These are phyloP conservation scores for Fusarium sp. DNA, from an alignment of 2,329 filamentous ascomycete species.

Conservation along the genomic window DNA sequence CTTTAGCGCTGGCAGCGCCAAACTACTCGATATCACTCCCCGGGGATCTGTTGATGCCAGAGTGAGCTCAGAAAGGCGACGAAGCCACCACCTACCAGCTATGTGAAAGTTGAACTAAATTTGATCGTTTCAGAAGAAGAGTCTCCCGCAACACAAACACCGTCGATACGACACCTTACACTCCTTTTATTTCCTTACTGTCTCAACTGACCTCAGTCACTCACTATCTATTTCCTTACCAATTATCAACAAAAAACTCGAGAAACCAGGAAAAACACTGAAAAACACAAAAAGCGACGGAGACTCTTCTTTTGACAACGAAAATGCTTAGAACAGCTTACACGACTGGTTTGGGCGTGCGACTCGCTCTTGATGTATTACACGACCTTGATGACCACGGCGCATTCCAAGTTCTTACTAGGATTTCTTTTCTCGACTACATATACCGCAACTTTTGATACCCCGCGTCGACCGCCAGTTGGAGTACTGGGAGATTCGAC, in stretches of 20 bases:
- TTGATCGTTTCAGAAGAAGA: constrained; percentile 40
- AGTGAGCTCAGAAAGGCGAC: constrained; percentile 50
- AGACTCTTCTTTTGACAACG: constrained; percentile 40
- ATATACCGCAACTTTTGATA: constrained; percentile 49
- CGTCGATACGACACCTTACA: constrained; percentile 28
- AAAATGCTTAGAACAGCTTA: constrained; percentile 8
- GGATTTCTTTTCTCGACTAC: constrained; percentile 48
- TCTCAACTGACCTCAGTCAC: constrained; percentile 49
- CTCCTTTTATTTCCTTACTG: constrained; percentile 42
- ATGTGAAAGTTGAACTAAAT: constrained; percentile 36
- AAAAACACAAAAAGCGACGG: constrained; percentile 34
- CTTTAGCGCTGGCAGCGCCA: constrained; percentile 82
- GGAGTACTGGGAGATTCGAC: constrained; percentile 37
- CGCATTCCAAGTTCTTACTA: constrained; percentile 41
- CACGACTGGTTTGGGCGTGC: not conserved
- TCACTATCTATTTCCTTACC: constrained; percentile 50
- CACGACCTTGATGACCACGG: constrained; percentile 44
- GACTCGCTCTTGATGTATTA: constrained; percentile 41
- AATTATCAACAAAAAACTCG: constrained; percentile 19
- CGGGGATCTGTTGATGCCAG: constrained; percentile 65
- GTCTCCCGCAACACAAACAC: constrained; percentile 22
- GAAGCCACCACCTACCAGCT: constrained; percentile 36
- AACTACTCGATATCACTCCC: constrained; percentile 74
- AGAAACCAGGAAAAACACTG: constrained; percentile 36
- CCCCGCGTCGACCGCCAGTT: constrained; percentile 46